Percentiles rank a stretch among this genome's conserved stretches.
Evolutionary conservation across 306 rosid genomes (phyloP).

Genomic region (Cicer judaicum): DNA sequence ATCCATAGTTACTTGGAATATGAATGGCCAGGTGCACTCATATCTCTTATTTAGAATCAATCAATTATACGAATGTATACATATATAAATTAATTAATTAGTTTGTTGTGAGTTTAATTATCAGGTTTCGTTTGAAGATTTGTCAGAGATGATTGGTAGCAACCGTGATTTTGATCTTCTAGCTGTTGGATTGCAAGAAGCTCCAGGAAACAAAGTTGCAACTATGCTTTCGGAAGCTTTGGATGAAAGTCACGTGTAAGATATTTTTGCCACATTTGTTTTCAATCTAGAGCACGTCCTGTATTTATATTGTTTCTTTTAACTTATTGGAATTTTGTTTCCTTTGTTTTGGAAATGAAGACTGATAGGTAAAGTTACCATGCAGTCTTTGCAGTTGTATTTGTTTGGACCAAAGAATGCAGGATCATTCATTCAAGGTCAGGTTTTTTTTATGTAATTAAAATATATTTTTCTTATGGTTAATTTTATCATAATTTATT

Average conservation of each 20-base stretch:
- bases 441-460: background rate
- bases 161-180: slow-evolving; percentile 64
- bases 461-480: background rate
- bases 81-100: too few relatives aligned
- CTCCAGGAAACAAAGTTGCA: slow-evolving; percentile 57
- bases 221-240: slow-evolving; percentile 50
- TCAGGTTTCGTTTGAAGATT: slow-evolving; percentile 61
- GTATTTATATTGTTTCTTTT: too few relatives aligned
- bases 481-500: background rate
- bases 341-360: slow-evolving; percentile 47
- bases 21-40: slow-evolving; percentile 66
- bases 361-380: slow-evolving; percentile 66
- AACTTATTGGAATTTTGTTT: slow-evolving; percentile 35
- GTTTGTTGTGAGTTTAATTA: background rate
- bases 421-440: slow-evolving; percentile 56
- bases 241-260: slow-evolving; percentile 60
- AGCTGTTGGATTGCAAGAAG: slow-evolving; percentile 80
- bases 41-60: too few relatives aligned
- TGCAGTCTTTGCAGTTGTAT: slow-evolving; percentile 84
- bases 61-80: too few relatives aligned
- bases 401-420: slow-evolving; percentile 70
- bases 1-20: slow-evolving; percentile 75
- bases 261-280: background rate
- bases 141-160: slow-evolving; percentile 61
- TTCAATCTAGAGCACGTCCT: too few relatives aligned